These are phyloP conservation scores for Sporothrix brasiliensis DNA, from an alignment of 2,329 filamentous ascomycete genomes.

Conservation along the genomic window DNA sequence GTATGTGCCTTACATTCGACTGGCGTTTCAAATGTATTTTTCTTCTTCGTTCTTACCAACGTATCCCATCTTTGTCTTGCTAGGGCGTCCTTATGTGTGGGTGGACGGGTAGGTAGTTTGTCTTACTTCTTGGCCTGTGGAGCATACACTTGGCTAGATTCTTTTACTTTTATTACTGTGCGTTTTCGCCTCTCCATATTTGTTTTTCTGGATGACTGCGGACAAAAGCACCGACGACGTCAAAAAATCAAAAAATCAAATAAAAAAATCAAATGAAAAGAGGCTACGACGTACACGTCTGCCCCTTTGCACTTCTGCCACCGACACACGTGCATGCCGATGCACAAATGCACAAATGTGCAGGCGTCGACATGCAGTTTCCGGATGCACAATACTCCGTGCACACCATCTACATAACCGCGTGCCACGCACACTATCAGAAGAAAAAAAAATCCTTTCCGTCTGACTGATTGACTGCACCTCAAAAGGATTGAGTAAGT, in stretches of 20 bases:
- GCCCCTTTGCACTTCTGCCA: background rate
- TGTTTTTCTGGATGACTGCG: background rate
- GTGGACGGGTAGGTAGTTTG: conserved; percentile 2
- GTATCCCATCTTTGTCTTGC: background rate
- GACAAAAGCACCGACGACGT: background rate
- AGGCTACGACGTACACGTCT: background rate
- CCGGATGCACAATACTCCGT: conserved; percentile 20
- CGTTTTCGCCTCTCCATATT: background rate
- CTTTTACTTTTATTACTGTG: background rate
- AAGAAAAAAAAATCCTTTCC: background rate
- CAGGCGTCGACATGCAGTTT: conserved; percentile 20
- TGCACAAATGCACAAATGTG: conserved; percentile 29
- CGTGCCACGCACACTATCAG: conserved; percentile 19
- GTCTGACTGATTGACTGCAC: background rate
- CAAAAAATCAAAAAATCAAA: background rate
- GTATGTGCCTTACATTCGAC: conserved; percentile 3
- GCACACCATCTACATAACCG: background rate
- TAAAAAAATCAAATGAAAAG: background rate
- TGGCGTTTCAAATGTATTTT: conserved; percentile 10
- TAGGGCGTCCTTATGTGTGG: conserved; percentile 6
- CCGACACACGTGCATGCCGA: conserved; percentile 11
- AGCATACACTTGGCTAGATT: background rate
- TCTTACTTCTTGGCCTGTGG: conserved; percentile 2
- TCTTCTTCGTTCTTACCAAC: background rate
- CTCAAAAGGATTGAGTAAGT: background rate